Base-by-base conservation (phyloP, 768 basidiomycete species). In the Chiua virens region DNA sequence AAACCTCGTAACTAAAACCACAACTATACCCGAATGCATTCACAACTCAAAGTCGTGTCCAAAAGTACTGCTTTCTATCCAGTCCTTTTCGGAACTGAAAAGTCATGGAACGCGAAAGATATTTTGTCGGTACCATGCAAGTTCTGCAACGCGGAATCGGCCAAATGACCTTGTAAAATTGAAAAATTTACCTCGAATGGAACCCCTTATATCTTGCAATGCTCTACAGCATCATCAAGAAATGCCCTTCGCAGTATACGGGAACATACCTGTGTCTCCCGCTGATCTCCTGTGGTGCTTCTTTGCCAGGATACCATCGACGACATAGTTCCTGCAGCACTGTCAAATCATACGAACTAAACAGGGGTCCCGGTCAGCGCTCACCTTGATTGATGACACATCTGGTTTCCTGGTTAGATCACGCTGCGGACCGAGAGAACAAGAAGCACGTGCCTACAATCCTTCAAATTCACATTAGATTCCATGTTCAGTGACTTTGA, bases 371-470 rank as follows among this genome's bases (percentile, higher is more conserved):
- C n/a, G n/a, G 5, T n/a, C 0, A 34, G 18, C 17, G 4, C 52
- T 4, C 38, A 83, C 89, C 75, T 92, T 92, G 55, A 92, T 77
- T 0, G 91, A 87, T 39, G 90, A 92, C 34, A 92, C 91, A 54
- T 92, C 90, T 92, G 25, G 17, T 2, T 18, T 32, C 18, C 25
- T 20, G n/a, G 11, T 48, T 9, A 43, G 43, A 43, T 18, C 2
- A 15, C 2, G 17, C 5, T 8, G 3, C 17, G 7, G 20, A 21
- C 8, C 1, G 49, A 37, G 20, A 3, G n/a, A n/a, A 21, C 14
- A 20, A 17, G 25, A 25, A 23, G 2, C 11, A 74, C 87, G 63
- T 49, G 86, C 88, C 89, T 50, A 90, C 81, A 50, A 90, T 83
- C 34, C 88, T 89, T 40, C 11, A 35, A 42, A 35, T 2, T 8